Evolutionary conservation across 2,329 filamentous ascomycete genomes (phyloP), one percentile per base, ranked within the genome.

Genomic region (Trichoderma aggressivum): DNA sequence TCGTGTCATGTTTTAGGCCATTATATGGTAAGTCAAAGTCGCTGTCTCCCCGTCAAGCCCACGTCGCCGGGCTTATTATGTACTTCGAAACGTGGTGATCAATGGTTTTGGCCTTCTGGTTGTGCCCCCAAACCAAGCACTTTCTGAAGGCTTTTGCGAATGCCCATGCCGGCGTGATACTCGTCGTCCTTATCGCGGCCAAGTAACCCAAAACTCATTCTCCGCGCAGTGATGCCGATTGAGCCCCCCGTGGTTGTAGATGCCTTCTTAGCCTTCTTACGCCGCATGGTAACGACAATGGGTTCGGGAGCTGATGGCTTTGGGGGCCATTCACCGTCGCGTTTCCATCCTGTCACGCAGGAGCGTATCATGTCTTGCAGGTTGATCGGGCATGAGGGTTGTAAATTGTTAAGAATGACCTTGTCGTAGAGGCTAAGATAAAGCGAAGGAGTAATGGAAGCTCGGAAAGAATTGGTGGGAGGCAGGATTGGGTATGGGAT

Each of bases 401-500:
- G 93, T 74, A 96, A 87, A 47, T 86, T 88, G 77, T 95, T 91
- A 1, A 94, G 80, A 55, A 98, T 90, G 64, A 97, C 91, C 81
- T 97, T 97, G 78, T 92, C 91, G 84, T 97, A 98, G 70, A 98
- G 93, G 60, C 91, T 92, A 0, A 90, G 84, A 80, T 98, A 97
- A 70, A 92, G 87, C 18, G 87, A 82, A 0, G 92, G 89, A 0
- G 86, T 90, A 76, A 98, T 96, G 36, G 90, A 91, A 34, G 90
- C 87, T 70, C 94, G 92, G 80, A 97, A 90, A 0, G 91, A 87
- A 77, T 97, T 94, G 60, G 87, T 86, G 1, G 88, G 83, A 7
- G 94, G 92, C 6, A 98, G 85, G 6, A 97, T 83, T 1, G 92
- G 92, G 7, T 89, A 87, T 0, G 91, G 89, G 63, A 97, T 81